phyloP scores from a whole-genome alignment of 2,329 filamentous ascomycete genomes.

The Colletotrichum lindemuthianum region DNA sequence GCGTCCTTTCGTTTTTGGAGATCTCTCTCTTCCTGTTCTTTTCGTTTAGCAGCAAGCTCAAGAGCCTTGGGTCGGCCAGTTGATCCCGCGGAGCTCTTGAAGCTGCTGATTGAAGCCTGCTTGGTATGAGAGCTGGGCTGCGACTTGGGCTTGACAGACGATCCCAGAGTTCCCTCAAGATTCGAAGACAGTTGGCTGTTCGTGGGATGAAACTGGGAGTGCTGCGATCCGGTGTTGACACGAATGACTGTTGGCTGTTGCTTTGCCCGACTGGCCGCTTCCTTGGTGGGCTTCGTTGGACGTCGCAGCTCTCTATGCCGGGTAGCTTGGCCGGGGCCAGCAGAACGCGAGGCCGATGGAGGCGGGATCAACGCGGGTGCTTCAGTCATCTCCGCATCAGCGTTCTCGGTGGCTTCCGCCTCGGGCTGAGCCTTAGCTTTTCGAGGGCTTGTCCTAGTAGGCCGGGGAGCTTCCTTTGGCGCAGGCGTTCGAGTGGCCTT shows the following conservation, averaged over 20 bases:
- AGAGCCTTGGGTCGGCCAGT: conserved; percentile 76
- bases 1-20: conserved; percentile 81
- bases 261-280: conserved; percentile 66
- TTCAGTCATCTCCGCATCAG: conserved; percentile 67
- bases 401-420: conserved; percentile 44
- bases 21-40: conserved; percentile 85
- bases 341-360: conserved; percentile 65
- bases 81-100: conserved; percentile 73
- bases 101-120: conserved; percentile 60
- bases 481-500: conserved; percentile 42
- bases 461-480: conserved; percentile 54
- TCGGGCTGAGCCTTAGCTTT: conserved; percentile 54
- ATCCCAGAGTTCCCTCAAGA: conserved; percentile 64
- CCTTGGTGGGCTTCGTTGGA: conserved; percentile 71
- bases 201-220: conserved; percentile 67
- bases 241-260: conserved; percentile 77
- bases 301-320: conserved; percentile 67
- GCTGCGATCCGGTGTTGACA: conserved; percentile 74
- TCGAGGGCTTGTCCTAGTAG: conserved; percentile 62
- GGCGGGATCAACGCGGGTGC: conserved; percentile 67
- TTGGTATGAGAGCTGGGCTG: conserved; percentile 72
- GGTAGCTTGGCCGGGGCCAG: conserved; percentile 56
- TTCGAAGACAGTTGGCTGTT: conserved; percentile 67
- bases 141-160: conserved; percentile 67
- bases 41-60: conserved; percentile 81